Conservation (phyloP, 331 rosid species). For the Phaseolus coccineus region DNA sequence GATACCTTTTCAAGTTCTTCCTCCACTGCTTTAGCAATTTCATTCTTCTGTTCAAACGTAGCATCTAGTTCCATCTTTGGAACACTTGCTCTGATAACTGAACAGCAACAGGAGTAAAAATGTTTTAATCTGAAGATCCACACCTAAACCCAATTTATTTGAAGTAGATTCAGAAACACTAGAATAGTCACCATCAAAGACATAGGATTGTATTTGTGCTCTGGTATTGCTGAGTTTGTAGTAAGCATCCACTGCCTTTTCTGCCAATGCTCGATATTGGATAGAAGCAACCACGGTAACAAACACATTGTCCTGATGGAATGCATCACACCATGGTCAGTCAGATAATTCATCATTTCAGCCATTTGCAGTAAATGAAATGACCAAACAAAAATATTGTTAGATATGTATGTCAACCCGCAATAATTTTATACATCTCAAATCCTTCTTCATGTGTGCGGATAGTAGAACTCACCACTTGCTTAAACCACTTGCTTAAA, state of each 20-base stretch:
- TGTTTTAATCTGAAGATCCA: not conserved
- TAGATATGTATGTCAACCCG: too few species aligned
- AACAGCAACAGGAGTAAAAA: constrained; percentile 4
- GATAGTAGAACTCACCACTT: too few species aligned
- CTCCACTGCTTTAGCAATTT: constrained; percentile 79
- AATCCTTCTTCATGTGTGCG: too few species aligned
- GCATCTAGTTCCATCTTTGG: constrained; percentile 82
- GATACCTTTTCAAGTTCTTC: constrained; percentile 80
- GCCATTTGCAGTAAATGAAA: too few species aligned
- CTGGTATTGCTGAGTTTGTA: constrained; percentile 70
- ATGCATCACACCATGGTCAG: constrained; percentile 28
- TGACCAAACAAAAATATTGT: too few species aligned
- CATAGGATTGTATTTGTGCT: constrained; percentile 64
- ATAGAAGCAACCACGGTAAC: constrained; percentile 72
- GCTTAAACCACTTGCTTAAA: too few species aligned
- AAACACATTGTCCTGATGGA: constrained; percentile 63
- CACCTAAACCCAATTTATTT: not conserved
- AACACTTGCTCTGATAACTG: constrained; percentile 83
- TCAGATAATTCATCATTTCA: not conserved
- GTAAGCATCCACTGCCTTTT: constrained; percentile 64
- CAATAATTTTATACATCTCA: too few species aligned
- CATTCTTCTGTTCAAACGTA: constrained; percentile 82
- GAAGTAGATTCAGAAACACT: not conserved
- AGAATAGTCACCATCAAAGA: constrained; percentile 57
- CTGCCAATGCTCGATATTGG: constrained; percentile 64